Conservation (phyloP, 2,329 filamentous ascomycete genomes). For the Phaeosphaeriaceae sp. region DNA sequence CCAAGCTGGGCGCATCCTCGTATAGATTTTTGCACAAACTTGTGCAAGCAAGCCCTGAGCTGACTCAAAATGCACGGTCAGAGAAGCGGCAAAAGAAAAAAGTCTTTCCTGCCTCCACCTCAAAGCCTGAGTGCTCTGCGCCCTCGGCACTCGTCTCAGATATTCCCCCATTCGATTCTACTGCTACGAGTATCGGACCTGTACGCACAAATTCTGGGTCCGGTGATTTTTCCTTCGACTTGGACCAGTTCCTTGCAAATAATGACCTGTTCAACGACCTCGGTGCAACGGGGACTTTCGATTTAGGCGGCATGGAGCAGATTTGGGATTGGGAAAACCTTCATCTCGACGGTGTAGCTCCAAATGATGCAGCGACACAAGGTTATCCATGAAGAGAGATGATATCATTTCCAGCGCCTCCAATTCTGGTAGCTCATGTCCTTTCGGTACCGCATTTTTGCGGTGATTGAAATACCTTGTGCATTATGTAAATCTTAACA, state of each 20-base stretch:
- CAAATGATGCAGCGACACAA: not conserved
- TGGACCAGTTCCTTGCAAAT: constrained; percentile 38
- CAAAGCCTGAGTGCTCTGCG: not conserved
- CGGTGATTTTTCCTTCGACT: constrained; percentile 33
- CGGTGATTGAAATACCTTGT: too few relatives aligned
- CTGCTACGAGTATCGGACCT: not conserved
- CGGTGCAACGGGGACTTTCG: constrained; percentile 13
- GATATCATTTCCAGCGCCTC: too few relatives aligned
- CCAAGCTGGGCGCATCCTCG: constrained; percentile 38
- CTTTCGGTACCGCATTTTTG: too few relatives aligned
- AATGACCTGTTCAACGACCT: constrained; percentile 27
- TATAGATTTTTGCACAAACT: constrained; percentile 42
- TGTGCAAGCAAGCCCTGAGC: constrained; percentile 33
- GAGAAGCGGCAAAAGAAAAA: constrained; percentile 26
- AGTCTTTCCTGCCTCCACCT: not conserved
- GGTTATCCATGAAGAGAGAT: not conserved
- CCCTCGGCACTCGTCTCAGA: not conserved
- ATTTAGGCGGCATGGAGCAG: constrained; percentile 41
- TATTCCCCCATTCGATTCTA: not conserved
- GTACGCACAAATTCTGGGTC: constrained; percentile 7
- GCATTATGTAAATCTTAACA: too few relatives aligned
- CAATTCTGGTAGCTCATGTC: too few relatives aligned
- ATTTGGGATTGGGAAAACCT: constrained; percentile 43
- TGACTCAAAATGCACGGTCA: constrained; percentile 18
- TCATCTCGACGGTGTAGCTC: constrained; percentile 26